phyloP scores from a whole-genome alignment of 148 eudicot species.

The Silene latifolia region DNA sequence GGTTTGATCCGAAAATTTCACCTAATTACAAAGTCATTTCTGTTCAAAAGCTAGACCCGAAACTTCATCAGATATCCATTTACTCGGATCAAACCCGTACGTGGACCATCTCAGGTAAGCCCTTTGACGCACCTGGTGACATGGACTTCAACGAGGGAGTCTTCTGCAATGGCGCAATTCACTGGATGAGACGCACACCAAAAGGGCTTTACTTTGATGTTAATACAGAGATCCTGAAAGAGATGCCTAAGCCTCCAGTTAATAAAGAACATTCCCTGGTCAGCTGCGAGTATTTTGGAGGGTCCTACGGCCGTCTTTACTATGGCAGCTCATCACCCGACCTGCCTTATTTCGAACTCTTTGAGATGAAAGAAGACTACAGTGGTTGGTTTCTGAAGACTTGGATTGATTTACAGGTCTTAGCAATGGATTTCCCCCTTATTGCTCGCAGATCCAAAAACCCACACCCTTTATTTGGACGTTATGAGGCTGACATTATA shows the following conservation, averaged over 20 bases:
- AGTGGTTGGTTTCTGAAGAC: slow-evolving; percentile 17
- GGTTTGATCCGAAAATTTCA: slow-evolving; percentile 18
- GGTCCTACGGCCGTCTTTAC: slow-evolving; percentile 19
- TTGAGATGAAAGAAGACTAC: slow-evolving; percentile 29
- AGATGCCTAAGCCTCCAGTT: slow-evolving; percentile 27
- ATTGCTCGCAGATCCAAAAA: slow-evolving; percentile 19
- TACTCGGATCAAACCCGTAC: slow-evolving; percentile 17
- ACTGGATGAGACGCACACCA: slow-evolving; percentile 28
- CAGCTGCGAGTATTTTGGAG: slow-evolving; percentile 32
- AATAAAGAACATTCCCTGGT: slow-evolving; percentile 22
- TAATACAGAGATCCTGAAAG: slow-evolving; percentile 12
- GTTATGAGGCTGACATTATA: slow-evolving; percentile 24
- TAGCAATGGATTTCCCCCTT: slow-evolving; percentile 19
- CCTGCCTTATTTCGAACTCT: slow-evolving; percentile 17
- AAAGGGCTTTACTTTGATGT: slow-evolving; percentile 25
- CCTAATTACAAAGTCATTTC: slow-evolving; percentile 25
- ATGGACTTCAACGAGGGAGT: slow-evolving; percentile 27
- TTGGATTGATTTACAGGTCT: slow-evolving; percentile 16
- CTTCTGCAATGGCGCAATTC: slow-evolving; percentile 27
- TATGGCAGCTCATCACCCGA: slow-evolving; percentile 16
- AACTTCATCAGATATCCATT: slow-evolving; percentile 10
- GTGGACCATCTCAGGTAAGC: slow-evolving; percentile 15
- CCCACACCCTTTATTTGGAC: slow-evolving; percentile 21
- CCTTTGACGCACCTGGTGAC: slow-evolving; percentile 20
- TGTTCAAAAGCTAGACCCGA: slow-evolving; percentile 19